Conservation (phyloP, 768 basidiomycete genomes). For the Mycena floridula region DNA sequence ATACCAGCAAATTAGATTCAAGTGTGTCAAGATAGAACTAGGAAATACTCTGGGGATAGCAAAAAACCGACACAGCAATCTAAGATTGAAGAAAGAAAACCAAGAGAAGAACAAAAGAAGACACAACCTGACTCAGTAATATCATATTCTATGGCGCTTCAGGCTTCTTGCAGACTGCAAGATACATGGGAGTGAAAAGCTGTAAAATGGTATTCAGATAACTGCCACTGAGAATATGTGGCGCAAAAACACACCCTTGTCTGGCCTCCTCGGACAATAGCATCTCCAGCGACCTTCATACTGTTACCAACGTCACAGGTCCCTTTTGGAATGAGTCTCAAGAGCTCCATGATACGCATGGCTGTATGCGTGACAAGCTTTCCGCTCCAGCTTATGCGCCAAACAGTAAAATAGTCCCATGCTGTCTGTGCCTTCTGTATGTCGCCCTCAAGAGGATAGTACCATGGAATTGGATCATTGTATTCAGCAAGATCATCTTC, state of each 20-base stretch:
- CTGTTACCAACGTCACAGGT: slow-evolving; percentile 88
- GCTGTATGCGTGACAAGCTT: slow-evolving; percentile 77
- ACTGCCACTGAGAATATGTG: slow-evolving; percentile 1
- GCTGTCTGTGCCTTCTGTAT: slow-evolving; percentile 86
- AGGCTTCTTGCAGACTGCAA: slow-evolving; percentile 59
- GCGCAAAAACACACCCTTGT: slow-evolving; percentile 54
- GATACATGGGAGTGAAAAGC: slow-evolving; percentile 88
- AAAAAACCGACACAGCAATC: too few relatives aligned
- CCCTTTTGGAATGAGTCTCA: slow-evolving; percentile 88
- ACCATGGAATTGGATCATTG: slow-evolving; percentile 77
- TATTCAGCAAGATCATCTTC: slow-evolving; percentile 95
- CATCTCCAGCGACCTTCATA: slow-evolving; percentile 73
- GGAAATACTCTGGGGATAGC: too few relatives aligned
- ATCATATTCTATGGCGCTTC: too few relatives aligned
- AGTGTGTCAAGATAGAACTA: too few relatives aligned
- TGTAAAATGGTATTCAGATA: slow-evolving; percentile 21
- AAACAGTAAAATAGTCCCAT: slow-evolving; percentile 87
- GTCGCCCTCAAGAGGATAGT: slow-evolving; percentile 95
- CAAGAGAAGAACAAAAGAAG: too few relatives aligned
- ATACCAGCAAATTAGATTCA: too few relatives aligned
- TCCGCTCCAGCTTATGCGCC: slow-evolving; percentile 88
- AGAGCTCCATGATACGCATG: slow-evolving; percentile 68
- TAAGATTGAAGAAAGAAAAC: too few relatives aligned
- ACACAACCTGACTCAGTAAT: too few relatives aligned
- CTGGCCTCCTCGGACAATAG: slow-evolving; percentile 80